phyloP scores from a whole-genome alignment of 169 alveolate species.

The Plasmodium blacklocki region DNA sequence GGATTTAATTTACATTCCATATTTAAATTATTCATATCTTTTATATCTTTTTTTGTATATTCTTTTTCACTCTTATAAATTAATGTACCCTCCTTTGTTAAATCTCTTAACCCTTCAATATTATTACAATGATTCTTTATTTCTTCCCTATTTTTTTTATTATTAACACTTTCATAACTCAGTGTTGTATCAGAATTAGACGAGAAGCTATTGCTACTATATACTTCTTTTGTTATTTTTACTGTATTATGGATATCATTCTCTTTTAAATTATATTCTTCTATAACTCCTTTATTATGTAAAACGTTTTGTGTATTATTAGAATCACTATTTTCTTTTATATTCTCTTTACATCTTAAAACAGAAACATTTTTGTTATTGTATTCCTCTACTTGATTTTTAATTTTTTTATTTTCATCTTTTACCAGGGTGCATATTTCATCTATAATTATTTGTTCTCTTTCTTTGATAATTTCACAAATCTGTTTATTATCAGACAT shows the following conservation, averaged over 20 bases:
- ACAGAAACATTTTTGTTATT: neutral
- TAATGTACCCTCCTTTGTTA: constrained; percentile 7
- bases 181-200: neutral
- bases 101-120: neutral
- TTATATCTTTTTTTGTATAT: neutral
- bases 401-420: neutral
- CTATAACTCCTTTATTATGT: neutral
- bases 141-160: neutral
- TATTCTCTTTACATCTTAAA: neutral
- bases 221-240: constrained; percentile 30
- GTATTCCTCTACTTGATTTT: neutral
- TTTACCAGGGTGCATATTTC: neutral
- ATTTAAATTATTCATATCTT: neutral
- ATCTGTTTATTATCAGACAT: no score
- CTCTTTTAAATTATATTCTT: neutral
- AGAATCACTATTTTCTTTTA: neutral
- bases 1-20: neutral
- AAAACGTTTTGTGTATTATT: neutral
- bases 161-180: constrained; percentile 2
- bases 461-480: neutral
- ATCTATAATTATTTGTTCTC: neutral
- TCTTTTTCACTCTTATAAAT: neutral
- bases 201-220: constrained; percentile 16
- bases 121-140: neutral
- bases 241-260: constrained; percentile 4